phyloP scores from a whole-genome alignment of 1,284 basidiomycete species.

The Cryptococcus deneoformans region DNA sequence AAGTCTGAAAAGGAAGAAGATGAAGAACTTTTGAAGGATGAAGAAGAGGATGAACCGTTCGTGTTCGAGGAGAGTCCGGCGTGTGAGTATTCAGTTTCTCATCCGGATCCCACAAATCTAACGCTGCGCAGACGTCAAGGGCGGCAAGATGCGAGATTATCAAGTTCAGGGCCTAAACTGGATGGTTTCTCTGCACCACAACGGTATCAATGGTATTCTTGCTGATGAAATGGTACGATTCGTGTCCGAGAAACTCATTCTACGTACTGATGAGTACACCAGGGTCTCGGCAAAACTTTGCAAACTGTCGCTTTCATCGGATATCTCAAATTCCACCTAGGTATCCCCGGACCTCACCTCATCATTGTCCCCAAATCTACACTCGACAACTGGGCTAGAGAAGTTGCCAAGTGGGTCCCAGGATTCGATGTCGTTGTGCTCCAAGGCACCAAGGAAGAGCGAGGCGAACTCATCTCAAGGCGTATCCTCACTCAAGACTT shows the following conservation, averaged over 20 bases:
- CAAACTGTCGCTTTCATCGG: conserved; percentile 98
- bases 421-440: conserved; percentile 80
- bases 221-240: conserved; percentile 85
- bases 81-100: conserved; percentile 58
- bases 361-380: conserved; percentile 98
- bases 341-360: conserved; percentile 79
- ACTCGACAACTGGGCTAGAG: conserved; percentile 93
- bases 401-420: conserved; percentile 90
- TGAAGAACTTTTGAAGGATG: conserved; percentile 87
- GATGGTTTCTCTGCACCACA: conserved; percentile 92
- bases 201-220: conserved; percentile 88
- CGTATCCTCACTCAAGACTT: conserved; percentile 85
- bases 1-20: conserved; percentile 99
- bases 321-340: conserved; percentile 83
- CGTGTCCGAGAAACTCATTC: conserved; percentile 6
- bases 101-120: background rate
- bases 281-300: conserved; percentile 97
- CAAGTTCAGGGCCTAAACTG: conserved; percentile 96
- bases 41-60: conserved; percentile 75
- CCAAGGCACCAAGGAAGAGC: conserved; percentile 86
- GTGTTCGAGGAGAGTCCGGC: conserved; percentile 90
- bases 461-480: conserved; percentile 72
- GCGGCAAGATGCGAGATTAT: conserved; percentile 84
- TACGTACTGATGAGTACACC: conserved; percentile 27
- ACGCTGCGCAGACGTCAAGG: conserved; percentile 66